phyloP scores from a whole-genome alignment of 306 rosid species.

The Rosa persica region DNA sequence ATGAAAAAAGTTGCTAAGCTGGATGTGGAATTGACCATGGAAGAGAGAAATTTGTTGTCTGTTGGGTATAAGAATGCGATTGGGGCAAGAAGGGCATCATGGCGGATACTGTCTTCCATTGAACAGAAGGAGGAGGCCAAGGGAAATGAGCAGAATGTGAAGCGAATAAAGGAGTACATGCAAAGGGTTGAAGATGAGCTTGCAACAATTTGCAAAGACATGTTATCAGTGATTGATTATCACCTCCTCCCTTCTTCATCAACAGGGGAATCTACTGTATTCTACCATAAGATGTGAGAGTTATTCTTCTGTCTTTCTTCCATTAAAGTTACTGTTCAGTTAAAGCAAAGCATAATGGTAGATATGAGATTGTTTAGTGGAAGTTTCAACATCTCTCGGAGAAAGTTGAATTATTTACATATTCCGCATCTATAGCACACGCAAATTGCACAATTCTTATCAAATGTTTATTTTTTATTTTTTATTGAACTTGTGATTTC shows the following conservation, averaged over 20 bases:
- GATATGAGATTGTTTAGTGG: background rate
- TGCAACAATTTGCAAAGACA: conserved; percentile 39
- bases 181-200: conserved; percentile 43
- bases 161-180: conserved; percentile 39
- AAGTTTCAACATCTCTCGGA: background rate
- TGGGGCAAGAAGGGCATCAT: conserved; percentile 47
- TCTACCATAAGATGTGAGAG: conserved; percentile 44
- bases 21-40: conserved; percentile 48
- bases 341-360: background rate
- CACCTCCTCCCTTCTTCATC: conserved; percentile 47
- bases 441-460: background rate
- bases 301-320: background rate
- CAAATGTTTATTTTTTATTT: too few species aligned
- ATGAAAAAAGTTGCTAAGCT: conserved; percentile 41
- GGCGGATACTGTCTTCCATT: conserved; percentile 46
- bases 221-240: conserved; percentile 36
- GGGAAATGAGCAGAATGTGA: conserved; percentile 39
- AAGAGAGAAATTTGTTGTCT: conserved; percentile 40
- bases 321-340: conserved; percentile 7
- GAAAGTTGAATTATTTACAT: background rate
- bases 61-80: conserved; percentile 48
- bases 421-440: background rate
- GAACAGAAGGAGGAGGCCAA: conserved; percentile 45
- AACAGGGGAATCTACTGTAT: conserved; percentile 39
- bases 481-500: background rate